Percentiles rank a stretch among this genome's conserved stretches.
Conservation (phyloP, 139 green algal genomes). For the Diplosphaera chodatii region DNA sequence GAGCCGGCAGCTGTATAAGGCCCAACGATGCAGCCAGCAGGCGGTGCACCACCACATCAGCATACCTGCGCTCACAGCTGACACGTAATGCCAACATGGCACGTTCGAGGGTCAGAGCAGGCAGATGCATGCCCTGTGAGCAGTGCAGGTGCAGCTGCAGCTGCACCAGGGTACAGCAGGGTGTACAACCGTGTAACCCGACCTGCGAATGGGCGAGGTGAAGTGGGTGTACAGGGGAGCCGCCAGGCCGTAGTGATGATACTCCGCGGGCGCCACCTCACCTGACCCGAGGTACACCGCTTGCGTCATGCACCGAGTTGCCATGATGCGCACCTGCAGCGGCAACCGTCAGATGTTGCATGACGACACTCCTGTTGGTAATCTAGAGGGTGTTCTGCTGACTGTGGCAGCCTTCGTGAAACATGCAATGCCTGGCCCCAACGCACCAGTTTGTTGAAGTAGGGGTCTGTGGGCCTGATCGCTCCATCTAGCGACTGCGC, state of each 20-base stretch:
- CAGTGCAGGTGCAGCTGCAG: too few species aligned
- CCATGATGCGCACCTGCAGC: slow-evolving; percentile 72
- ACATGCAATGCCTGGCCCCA: too few species aligned
- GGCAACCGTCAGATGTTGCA: too few species aligned
- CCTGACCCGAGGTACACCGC: slow-evolving; percentile 74
- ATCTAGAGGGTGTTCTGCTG: too few species aligned
- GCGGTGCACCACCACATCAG: slow-evolving; percentile 93
- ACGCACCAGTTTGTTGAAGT: slow-evolving; percentile 95
- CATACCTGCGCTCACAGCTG: slow-evolving; percentile 47
- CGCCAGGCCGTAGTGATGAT: slow-evolving; percentile 89
- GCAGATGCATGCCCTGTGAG: too few species aligned
- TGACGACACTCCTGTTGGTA: too few species aligned
- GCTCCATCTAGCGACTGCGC: slow-evolving; percentile 71
- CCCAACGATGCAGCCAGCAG: slow-evolving; percentile 71
- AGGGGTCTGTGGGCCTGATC: slow-evolving; percentile 66
- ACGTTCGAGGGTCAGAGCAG: too few species aligned
- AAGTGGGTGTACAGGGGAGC: slow-evolving; percentile 95
- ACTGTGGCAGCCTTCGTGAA: too few species aligned
- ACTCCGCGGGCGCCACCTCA: slow-evolving; percentile 47
- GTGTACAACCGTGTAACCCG: neutral
- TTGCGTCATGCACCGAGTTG: slow-evolving; percentile 96
- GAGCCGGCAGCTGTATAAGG: slow-evolving; percentile 65
- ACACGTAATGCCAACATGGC: too few species aligned
- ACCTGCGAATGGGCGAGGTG: slow-evolving; percentile 89
- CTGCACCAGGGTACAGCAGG: too few species aligned